Base-by-base conservation (phyloP, 306 rosid genomes). In the Ceratonia siliqua region DNA sequence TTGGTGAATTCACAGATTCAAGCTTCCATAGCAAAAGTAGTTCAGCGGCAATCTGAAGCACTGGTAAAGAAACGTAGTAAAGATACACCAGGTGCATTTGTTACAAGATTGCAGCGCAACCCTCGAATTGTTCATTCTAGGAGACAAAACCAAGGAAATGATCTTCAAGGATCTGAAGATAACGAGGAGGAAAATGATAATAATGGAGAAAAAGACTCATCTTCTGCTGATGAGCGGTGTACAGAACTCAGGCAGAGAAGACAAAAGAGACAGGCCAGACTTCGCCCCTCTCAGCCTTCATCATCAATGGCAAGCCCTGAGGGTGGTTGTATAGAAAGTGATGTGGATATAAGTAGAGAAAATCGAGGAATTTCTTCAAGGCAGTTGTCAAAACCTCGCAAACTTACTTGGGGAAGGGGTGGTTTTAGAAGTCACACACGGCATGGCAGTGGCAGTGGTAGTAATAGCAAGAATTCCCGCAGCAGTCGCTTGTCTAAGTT, bases 321-420 rank as follows among this genome's bases (percentile, higher is more conserved):
- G 62, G 84, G 85, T 48, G 92, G 86, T 74, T 64, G 83, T 56
- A 41, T 59, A 25, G 98, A 92, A 63, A 87, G 91, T 81, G 92
- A 88, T 69, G 25, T 78, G 39, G 93, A 92, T 75, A 67, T 71
- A 77, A 85, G 80, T 65, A 87, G 85, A 82, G 92, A 90, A 69
- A 85, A 68, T 53, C 80, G 68, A 36, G 90, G 91, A 79, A 79
- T 81, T 69, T 87, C 88, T 73, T 85, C 89, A 61, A 88, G 94
- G 69, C 88, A 78, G 74, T 82, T 79, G 61, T 76, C 87, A 78
- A 91, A 84, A 77, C 85, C 89, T 68, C 87, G 88, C 68, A 88
- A 82, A 75, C 91, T 90, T 65, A 89, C 92, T 53, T 92, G 98
- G 98, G 98, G 98, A 64, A 78, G 94, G 57, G 96, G 96, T 62